phyloP scores from a whole-genome alignment of 2,329 filamentous ascomycete genomes.

The Ambrosiella cleistominuta region DNA sequence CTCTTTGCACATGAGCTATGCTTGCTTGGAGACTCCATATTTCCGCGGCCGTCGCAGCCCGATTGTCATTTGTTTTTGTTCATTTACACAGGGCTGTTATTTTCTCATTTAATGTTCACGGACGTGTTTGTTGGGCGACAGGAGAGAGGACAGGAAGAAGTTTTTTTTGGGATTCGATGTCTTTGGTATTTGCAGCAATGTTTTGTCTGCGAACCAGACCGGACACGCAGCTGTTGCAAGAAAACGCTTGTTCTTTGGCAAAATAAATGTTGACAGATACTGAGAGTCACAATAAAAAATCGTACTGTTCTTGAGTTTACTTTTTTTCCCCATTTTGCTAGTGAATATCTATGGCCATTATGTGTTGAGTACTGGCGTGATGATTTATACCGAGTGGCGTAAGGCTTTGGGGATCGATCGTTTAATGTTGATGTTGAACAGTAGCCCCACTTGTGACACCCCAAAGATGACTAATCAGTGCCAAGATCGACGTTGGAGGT shows the following conservation, averaged over 20 bases:
- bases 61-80: not conserved
- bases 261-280: not conserved
- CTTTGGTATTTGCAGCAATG: not conserved
- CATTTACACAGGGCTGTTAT: not conserved
- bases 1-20: no score
- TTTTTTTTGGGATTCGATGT: not conserved
- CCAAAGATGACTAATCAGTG: no score
- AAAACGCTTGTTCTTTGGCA: no score
- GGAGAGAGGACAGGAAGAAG: not conserved
- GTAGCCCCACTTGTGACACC: no score
- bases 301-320: not conserved
- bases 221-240: no score
- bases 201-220: no score
- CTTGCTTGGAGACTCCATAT: not conserved
- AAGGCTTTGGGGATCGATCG: no score
- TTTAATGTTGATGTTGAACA: no score
- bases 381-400: no score
- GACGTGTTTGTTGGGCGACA: not conserved
- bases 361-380: not conserved
- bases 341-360: not conserved
- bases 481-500: no score
- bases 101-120: not conserved
- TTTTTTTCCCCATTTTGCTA: not conserved
- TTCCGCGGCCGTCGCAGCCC: not conserved
- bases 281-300: not conserved